Percentiles rank a stretch among this genome's conserved stretches.
Evolutionary conservation across 305 asterid genomes (phyloP).

Genomic region (Fraxinus baroniana): DNA sequence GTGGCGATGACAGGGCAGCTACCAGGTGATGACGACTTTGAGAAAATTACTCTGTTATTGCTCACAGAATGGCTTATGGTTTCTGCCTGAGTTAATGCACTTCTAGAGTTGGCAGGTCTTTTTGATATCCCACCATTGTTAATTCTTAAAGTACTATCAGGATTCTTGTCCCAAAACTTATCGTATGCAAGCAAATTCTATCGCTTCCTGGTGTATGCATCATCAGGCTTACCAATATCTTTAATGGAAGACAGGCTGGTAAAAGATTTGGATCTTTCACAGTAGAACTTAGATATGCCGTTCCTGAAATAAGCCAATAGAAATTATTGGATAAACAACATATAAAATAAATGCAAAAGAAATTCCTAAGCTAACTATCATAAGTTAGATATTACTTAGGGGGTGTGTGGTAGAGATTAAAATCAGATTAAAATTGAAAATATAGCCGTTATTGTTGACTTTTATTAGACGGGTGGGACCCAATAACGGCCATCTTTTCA

Average conservation of each 20-base stretch:
- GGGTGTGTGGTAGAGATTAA: too few relatives aligned
- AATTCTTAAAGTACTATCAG: conserved; percentile 31
- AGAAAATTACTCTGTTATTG: conserved; percentile 46
- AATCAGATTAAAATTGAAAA: too few relatives aligned
- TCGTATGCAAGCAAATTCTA: conserved; percentile 51
- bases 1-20: conserved; percentile 34
- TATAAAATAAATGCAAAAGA: too few relatives aligned
- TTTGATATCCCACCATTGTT: conserved; percentile 52
- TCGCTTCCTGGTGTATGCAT: conserved; percentile 70
- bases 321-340: conserved; percentile 15
- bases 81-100: conserved; percentile 53
- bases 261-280: conserved; percentile 78
- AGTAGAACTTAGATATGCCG: conserved; percentile 60
- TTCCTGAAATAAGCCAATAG: conserved; percentile 46
- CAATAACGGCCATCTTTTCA: too few relatives aligned
- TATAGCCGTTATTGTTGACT: too few relatives aligned
- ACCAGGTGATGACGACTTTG: conserved; percentile 49
- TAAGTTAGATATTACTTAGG: too few relatives aligned
- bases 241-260: conserved; percentile 64
- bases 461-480: too few relatives aligned
- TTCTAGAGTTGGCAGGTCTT: conserved; percentile 56
- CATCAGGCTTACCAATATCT: conserved; percentile 69
- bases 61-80: conserved; percentile 44
- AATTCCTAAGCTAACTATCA: too few relatives aligned
- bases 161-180: conserved; percentile 52